A percentile compares a stretch with the other conserved stretches of the same genome.
Evolutionary conservation across 164 flowering plant species (phyloP).

Genomic region (Vitis labrusca): DNA sequence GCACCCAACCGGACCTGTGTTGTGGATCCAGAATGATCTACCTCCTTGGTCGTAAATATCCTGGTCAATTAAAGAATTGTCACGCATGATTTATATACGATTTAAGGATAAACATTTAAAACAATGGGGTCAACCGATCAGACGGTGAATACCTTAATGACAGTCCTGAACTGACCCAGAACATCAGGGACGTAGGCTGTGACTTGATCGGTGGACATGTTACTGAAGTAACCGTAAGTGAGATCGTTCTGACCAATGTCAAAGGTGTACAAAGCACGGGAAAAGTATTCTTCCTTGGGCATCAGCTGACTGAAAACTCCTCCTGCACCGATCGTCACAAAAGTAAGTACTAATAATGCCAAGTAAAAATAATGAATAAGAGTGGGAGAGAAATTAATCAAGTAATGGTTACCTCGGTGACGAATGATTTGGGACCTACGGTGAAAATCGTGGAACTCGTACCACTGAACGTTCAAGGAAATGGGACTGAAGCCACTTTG

Average conservation of each 20-base stretch:
- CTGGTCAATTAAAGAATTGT: slow-evolving; percentile 12
- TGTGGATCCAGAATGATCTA: slow-evolving; percentile 50
- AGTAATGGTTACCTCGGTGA: slow-evolving; percentile 4
- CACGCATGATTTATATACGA: neutral
- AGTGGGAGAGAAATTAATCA: neutral
- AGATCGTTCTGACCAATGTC: slow-evolving; percentile 68
- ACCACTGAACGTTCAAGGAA: slow-evolving; percentile 51
- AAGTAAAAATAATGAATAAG: neutral
- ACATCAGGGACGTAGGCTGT: slow-evolving; percentile 33
- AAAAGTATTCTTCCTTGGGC: slow-evolving; percentile 34
- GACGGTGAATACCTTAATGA: slow-evolving; percentile 17
- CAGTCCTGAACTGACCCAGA: slow-evolving; percentile 18
- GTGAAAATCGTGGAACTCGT: slow-evolving; percentile 24
- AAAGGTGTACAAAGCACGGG: slow-evolving; percentile 46
- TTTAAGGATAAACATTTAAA: neutral
- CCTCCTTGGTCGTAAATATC: slow-evolving; percentile 39
- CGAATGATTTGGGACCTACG: slow-evolving; percentile 29
- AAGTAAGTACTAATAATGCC: neutral
- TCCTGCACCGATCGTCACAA: slow-evolving; percentile 6
- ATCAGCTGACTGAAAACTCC: slow-evolving; percentile 22
- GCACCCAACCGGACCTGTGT: slow-evolving; percentile 58
- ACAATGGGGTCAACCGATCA: neutral
- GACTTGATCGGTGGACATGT: slow-evolving; percentile 34
- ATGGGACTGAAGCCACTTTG: slow-evolving; percentile 66
- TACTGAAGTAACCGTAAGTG: slow-evolving; percentile 32